Evolutionary conservation across 2,329 filamentous ascomycete genomes (phyloP), one percentile per base, ranked within the genome.

Genomic region (Neonectria faginata): DNA sequence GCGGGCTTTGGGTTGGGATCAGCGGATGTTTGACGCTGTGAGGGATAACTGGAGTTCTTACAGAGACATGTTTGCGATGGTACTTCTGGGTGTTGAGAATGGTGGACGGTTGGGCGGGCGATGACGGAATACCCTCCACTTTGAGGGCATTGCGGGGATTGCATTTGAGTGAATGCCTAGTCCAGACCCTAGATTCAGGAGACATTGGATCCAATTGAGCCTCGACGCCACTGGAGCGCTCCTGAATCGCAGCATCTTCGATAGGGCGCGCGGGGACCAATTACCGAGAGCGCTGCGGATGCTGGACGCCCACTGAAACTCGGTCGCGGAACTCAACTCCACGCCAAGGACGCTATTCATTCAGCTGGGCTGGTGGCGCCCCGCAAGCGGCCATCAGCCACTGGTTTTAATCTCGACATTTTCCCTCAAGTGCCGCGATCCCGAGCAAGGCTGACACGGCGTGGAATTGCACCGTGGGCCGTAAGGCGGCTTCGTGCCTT

Each of bases 1-100:
- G 75, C 0, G 83, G 81, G 51, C 82, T 84, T 48, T 33, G 51
- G 44, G 18, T n/a, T 27, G 8, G 16, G 12, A 45, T 59, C 33
- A 59, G 61, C 18, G n/a, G 16, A 18, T 7, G 10, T 16, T 31
- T 45, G 33, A 52, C 11, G 33, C 42, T 14, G 14, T 5, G 10
- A 16, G 3, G n/a, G 14, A 27, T 18, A 14, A 39, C 7, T 6
- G 18, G 25, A 27, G 22, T 8, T 22, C 58, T 47, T 62, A 67
- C 67, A 68, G 60, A 25, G 68, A 69, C 67, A 70, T 72, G 36
- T 9, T 54, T 36, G 33, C 12, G 20, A 18, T 47, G 20, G 11
- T 12, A 20, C 18, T 25, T 54, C 27, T 25, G 25, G 25, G 18
- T 25, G 8, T 12, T 67, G 42, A 67, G 59, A 55, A 36, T 22